Evolutionary conservation across 306 rosid species (phyloP), one percentile per base, ranked within the genome.

Genomic region (Clitoria ternatea): DNA sequence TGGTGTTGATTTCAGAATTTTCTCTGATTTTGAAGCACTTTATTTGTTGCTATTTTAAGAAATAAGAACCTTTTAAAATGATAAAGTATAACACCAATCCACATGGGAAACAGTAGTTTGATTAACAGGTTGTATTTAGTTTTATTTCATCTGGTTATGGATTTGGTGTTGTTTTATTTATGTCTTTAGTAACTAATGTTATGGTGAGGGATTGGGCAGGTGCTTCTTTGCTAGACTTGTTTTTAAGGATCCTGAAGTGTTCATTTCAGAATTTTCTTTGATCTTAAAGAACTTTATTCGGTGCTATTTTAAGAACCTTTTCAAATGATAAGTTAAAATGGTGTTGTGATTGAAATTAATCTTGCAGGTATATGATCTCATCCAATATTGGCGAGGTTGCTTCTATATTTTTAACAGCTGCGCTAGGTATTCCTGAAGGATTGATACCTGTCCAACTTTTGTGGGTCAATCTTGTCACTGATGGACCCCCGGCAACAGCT

Each of bases 401-500:
- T 19, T 87, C 85, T 12, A 89, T 91, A 70, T 91, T 91, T 83
- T 78, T 88, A 6, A 91, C 93, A 6, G 97, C 92, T 54, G 96
- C 97, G 23, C 74, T 88, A 44, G 97, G 97, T 77, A 88, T 89
- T 77, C 98, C 98, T 7, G 98, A 94, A 80, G 98, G 97, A 59
- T 69, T 94, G 90, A 89, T 94, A 54, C 98, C 98, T 22, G 98
- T 94, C 72, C 98, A 90, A 80, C 98, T 94, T 77, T 85, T 94
- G 69, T 94, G 98, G 98, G 98, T 94, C 75, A 94, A 94, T 79
- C 97, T 94, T 54, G 97, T 94, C 62, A 90, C 98, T 0, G 98
- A 94, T 78, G 98, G 98, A 48, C 98, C 97, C 49, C 98, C 98
- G 8, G 98, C 98, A 11, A 94, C 98, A 2, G 97, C 98, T 32